Base-by-base conservation (phyloP, 495 filamentous ascomycete genomes). In the Tuber calosporum region DNA sequence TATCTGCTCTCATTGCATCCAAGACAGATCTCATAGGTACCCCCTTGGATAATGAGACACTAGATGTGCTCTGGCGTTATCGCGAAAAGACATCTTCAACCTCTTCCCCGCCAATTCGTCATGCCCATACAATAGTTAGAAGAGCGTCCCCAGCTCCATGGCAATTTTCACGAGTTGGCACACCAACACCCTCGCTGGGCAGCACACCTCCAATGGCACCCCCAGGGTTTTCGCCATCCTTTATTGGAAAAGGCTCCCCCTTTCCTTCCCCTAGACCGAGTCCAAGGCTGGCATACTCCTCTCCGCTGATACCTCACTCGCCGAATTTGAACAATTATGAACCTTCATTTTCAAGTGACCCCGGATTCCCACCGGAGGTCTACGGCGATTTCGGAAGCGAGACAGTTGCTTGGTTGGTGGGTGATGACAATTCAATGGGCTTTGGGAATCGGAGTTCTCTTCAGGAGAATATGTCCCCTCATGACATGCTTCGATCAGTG, bases 401-500 rank as follows among this genome's bases (percentile, higher is more conserved):
- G 81, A 94, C 92, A 75, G 92, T 98, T 62, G 94, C 97, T 81
- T 98, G 95, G 96, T 85, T 98, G 48, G 92, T 97, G 58, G 93
- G 89, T 74, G 96, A 99, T 79, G 94, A 97, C 83, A 88, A 89
- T 71, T 86, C 87, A 53, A 87, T 87, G 39, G 90, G 92, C 19
- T 97, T 93, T 17, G 88, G 89, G 5, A 86, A 87, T 34, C 89
- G 88, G 4, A 85, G 86, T 58, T 87, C 87, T 66, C 75, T 83
- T 15, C 89, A 91, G 75, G 85, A 85, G 75, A 93, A 98, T 79
- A 99, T 99, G 96, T 95, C 92, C 69, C 94, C 96, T 4, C 96
- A 97, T 84, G 96, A 99, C 82, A 99, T 99, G 86, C 85, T 99
- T 66, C 91, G 96, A 69, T 97, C 94, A 17, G 95, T 99, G 41